A percentile compares a stretch with the other conserved stretches of the same genome.
Evolutionary conservation across 768 basidiomycete species (phyloP).

Genomic region (Fomitopsis pulvina): DNA sequence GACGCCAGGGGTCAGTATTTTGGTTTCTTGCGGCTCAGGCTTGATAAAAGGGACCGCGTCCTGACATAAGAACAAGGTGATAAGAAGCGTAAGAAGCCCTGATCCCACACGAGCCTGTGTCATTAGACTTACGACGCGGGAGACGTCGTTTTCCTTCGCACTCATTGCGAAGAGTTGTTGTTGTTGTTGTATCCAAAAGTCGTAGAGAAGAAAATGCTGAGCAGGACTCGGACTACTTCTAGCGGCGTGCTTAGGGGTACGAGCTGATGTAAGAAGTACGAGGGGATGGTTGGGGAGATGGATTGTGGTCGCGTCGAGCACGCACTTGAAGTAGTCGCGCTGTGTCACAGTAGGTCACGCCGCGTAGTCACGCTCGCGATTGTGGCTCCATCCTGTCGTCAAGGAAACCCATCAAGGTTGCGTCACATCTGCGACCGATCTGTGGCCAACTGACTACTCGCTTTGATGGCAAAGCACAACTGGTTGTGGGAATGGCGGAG

Average conservation of each 20-base stretch:
- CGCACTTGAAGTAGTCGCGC: slow-evolving; percentile 10
- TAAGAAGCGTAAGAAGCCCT: neutral
- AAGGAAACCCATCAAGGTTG: neutral
- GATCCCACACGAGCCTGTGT: neutral
- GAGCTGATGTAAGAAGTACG: too few relatives aligned
- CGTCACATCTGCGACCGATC: slow-evolving; percentile 2
- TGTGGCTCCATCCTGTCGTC: neutral
- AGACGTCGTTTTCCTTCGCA: slow-evolving; percentile 12
- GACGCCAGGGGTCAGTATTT: neutral
- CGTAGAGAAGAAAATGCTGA: too few relatives aligned
- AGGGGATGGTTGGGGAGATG: neutral
- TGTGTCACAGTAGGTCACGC: slow-evolving; percentile 13
- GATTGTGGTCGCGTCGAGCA: neutral
- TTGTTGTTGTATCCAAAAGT: too few relatives aligned
- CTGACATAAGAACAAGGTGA: slow-evolving; percentile 8
- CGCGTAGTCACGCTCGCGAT: slow-evolving; percentile 4
- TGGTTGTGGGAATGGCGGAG: too few relatives aligned
- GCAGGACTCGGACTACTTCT: too few relatives aligned
- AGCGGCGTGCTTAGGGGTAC: too few relatives aligned
- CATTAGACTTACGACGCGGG: neutral
- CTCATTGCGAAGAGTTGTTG: slow-evolving; percentile 13
- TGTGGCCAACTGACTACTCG: neutral
- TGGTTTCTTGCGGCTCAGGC: slow-evolving; percentile 25
- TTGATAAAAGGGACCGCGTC: slow-evolving; percentile 19
- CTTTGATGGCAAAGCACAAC: too few relatives aligned